Conservation (phyloP, 768 basidiomycete species). For the Strobilomyces dryophilus region DNA sequence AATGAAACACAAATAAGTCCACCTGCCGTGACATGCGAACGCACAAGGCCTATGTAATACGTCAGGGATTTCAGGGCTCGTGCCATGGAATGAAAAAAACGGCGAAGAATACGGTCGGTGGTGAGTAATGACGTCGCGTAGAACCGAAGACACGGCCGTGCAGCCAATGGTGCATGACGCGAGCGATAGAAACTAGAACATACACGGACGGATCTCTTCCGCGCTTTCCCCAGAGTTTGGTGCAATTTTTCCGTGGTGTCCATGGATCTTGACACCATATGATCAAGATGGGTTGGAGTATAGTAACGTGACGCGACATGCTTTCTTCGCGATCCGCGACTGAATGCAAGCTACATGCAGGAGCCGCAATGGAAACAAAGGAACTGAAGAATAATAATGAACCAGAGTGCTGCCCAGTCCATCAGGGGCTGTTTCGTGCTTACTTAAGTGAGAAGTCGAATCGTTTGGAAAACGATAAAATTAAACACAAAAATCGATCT, state of each 20-base stretch:
- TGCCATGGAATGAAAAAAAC: not conserved
- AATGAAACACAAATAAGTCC: not conserved
- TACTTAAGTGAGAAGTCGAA: not conserved
- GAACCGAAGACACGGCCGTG: not conserved
- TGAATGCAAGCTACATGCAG: not conserved
- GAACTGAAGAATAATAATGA: not conserved
- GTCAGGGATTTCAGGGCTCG: not conserved
- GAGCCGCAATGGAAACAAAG: not conserved
- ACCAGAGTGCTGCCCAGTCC: not conserved
- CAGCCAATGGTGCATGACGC: not conserved
- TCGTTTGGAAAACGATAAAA: too few species aligned
- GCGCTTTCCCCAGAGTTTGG: not conserved
- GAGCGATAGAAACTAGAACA: conserved; percentile 1
- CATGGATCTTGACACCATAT: not conserved
- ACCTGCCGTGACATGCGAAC: not conserved
- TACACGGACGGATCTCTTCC: conserved; percentile 28
- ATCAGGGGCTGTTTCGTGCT: not conserved
- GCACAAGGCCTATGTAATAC: not conserved
- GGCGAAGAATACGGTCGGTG: not conserved
- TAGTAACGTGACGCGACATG: not conserved
- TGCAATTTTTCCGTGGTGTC: not conserved
- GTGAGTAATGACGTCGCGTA: not conserved
- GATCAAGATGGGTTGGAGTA: not conserved
- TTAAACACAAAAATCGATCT: not conserved
- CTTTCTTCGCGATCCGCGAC: not conserved